Conservation (phyloP, 2,329 filamentous ascomycete genomes). For the Parastagonospora avenae region DNA sequence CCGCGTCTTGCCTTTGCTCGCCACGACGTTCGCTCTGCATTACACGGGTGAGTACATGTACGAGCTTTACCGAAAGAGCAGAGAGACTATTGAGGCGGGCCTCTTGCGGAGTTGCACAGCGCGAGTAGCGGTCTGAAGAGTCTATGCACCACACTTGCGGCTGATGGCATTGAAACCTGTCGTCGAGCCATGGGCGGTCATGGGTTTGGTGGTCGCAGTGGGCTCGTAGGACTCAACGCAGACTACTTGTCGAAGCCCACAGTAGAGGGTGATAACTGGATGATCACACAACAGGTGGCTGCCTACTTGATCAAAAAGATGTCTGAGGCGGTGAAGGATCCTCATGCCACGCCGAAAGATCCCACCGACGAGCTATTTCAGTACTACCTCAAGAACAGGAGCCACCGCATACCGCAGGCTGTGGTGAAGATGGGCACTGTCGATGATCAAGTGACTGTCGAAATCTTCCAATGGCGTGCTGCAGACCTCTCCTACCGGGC, state of each 20-base stretch:
- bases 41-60: conserved; percentile 58
- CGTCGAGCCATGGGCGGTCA: conserved; percentile 60
- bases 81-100: conserved; percentile 54
- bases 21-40: conserved; percentile 58
- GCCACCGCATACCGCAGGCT: conserved; percentile 29
- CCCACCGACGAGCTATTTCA: conserved; percentile 51
- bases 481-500: conserved; percentile 51
- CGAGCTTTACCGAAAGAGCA: conserved; percentile 53
- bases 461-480: conserved; percentile 53
- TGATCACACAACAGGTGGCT: conserved; percentile 61
- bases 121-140: conserved; percentile 61
- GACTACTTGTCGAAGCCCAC: conserved; percentile 60
- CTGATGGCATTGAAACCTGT: conserved; percentile 61
- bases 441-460: conserved; percentile 49
- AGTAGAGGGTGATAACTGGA: conserved; percentile 63
- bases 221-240: conserved; percentile 57
- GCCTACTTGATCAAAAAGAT: conserved; percentile 60
- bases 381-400: conserved; percentile 44
- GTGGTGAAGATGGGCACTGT: conserved; percentile 35
- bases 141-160: conserved; percentile 58
- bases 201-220: conserved; percentile 59
- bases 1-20: conserved; percentile 58
- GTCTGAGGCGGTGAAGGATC: conserved; percentile 46
- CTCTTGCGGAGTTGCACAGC: conserved; percentile 58
- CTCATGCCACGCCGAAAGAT: conserved; percentile 41